Evolutionary conservation across 2,329 filamentous ascomycete genomes (phyloP).

Genomic region (Akanthomyces lecanii): DNA sequence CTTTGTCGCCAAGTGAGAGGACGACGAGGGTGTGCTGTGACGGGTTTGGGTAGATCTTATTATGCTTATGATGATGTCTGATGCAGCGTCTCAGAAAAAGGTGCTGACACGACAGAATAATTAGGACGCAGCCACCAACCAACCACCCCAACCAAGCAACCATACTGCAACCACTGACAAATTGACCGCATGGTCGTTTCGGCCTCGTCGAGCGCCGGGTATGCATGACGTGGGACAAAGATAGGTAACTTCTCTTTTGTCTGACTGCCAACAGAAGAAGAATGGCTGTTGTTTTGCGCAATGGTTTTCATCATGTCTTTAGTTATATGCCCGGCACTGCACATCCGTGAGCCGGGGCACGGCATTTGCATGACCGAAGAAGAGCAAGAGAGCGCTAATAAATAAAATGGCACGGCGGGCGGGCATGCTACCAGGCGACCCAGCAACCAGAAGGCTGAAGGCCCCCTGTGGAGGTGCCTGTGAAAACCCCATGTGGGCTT

Average conservation of each 20-base stretch:
- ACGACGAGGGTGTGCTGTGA: neutral
- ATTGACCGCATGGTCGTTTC: neutral
- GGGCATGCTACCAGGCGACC: conserved; percentile 1
- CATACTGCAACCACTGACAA: neutral
- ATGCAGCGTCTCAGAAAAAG: conserved; percentile 9
- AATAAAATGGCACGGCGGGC: neutral
- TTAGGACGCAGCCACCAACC: neutral
- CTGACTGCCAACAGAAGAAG: neutral
- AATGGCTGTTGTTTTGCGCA: neutral
- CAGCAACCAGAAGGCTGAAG: neutral
- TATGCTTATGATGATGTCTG: conserved; percentile 3
- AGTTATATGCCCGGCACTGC: neutral
- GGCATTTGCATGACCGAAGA: conserved; percentile 12
- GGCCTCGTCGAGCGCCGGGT: neutral
- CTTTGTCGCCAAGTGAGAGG: neutral
- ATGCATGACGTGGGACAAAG: neutral
- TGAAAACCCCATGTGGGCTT: conserved; percentile 6
- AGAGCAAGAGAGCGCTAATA: neutral
- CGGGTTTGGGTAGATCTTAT: conserved; percentile 6
- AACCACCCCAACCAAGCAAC: neutral
- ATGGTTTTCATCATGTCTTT: neutral
- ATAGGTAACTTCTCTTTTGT: neutral
- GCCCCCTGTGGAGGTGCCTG: neutral
- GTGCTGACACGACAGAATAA: conserved; percentile 8
- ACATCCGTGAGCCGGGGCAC: conserved; percentile 6